Conservation (phyloP, 208 protist species). For the Acanthamoeba healyi region DNA sequence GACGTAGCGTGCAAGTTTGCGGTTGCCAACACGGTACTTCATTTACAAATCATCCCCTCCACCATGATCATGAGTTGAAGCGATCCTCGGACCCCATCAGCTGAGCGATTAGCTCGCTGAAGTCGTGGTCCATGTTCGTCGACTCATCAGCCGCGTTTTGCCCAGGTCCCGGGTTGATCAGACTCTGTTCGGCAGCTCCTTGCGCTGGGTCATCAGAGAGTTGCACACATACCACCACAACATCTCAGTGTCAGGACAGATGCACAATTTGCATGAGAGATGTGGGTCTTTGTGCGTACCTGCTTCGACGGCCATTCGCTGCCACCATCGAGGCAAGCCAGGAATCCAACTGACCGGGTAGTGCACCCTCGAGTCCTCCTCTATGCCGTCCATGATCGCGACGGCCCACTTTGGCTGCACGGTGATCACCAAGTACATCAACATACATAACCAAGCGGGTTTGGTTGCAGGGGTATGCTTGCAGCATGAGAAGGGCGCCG, state of each 20-base stretch:
- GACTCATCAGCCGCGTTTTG: background rate
- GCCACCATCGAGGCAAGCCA: constrained; percentile 35
- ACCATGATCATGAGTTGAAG: no score
- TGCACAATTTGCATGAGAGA: background rate
- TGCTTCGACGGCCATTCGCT: constrained; percentile 14
- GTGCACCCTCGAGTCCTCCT: constrained; percentile 12
- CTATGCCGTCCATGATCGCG: background rate
- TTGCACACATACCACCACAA: no score
- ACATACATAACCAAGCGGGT: background rate
- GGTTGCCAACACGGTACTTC: no score
- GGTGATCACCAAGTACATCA: background rate
- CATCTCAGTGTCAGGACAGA: no score
- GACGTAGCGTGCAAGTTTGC: no score
- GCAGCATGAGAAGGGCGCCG: no score
- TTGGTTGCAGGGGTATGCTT: background rate
- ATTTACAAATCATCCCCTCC: no score
- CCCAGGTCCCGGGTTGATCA: background rate
- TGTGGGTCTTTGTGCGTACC: background rate
- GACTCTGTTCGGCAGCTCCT: background rate
- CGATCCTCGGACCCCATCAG: no score
- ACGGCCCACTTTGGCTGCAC: constrained; percentile 19
- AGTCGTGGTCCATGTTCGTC: background rate
- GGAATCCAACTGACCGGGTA: background rate
- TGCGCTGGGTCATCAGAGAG: no score
- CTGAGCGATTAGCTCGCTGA: background rate